Evolutionary conservation across 441 rosid genomes (phyloP), one percentile per base, ranked within the genome.

Genomic region (Codiaeum variegatum): DNA sequence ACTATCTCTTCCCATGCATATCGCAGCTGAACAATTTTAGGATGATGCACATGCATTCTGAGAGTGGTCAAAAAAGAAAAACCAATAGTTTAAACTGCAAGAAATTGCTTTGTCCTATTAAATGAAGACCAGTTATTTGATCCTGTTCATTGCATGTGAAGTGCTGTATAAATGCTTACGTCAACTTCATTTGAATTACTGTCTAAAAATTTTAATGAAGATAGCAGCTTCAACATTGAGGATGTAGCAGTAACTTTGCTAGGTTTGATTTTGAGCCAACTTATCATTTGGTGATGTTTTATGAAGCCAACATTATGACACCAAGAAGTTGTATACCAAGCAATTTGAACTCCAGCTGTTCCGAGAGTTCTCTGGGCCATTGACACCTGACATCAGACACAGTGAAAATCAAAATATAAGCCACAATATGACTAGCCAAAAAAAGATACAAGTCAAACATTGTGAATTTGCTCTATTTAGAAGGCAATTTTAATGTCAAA

Each of bases 361-460:
- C 98, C 97, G 67, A 93, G 85, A 73, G 98, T 93, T 79, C 92
- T 85, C 84, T 58, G 82, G 61, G 98, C 98, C 98, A 93, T 91
- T 52, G 98, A 91, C 34, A 93, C 98, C 96, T 93, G 80, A 70
- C 84, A 81, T 29, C 71, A 75, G 23, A 60, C 72, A 71, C 12
- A 21, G 15, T 7, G 34, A 44, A 44, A 77, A 44, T 60, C 44
- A 42, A 44, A 56, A 36, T 29, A 23, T 36, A 3, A 70, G 55
- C 56, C 8, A 73, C n/a, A 66, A 29, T 29, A 9, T 13, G 13
- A 56, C 42, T 34, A 5, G 47, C 13, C 66, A 58, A 29, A 26
- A 59, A 32, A 46, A 32, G 16, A 31, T 31, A 21, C 46, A 23
- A 64, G 38, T 42, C 21, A 62, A n/a, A 63, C 2, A 38, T 10